A percentile compares a stretch with the other conserved stretches of the same genome.
phyloP scores from a whole-genome alignment of 768 basidiomycete species.

The Xerocomellus chrysenteron region DNA sequence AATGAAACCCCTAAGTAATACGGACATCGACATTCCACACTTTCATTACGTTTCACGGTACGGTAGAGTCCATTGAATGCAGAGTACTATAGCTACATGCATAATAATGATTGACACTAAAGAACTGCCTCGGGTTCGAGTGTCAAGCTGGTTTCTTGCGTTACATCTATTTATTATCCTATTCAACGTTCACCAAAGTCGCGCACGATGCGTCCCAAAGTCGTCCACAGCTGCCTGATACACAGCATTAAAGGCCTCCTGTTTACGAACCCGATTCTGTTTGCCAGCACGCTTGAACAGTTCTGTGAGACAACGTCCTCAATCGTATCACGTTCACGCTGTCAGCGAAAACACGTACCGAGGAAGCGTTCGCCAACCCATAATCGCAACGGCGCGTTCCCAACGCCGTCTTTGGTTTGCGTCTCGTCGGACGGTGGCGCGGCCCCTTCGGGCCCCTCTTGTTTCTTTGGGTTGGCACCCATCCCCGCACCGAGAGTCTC shows the following conservation, averaged over 20 bases:
- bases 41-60: not conserved
- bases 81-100: not conserved
- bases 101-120: not conserved
- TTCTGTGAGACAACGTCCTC: constrained; percentile 37
- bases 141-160: not conserved
- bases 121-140: not conserved
- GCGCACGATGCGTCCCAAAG: constrained; percentile 12
- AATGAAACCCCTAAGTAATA: not conserved
- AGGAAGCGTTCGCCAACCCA: constrained; percentile 74
- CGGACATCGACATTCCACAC: no score
- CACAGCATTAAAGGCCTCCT: constrained; percentile 42
- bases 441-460: constrained; percentile 1
- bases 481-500: constrained; percentile 72
- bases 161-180: not conserved
- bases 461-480: constrained; percentile 39
- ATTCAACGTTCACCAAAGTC: constrained; percentile 2
- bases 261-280: constrained; percentile 44
- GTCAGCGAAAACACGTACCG: constrained; percentile 39
- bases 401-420: constrained; percentile 37
- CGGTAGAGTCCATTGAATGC: no score
- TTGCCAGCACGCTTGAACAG: constrained; percentile 60
- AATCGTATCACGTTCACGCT: not conserved
- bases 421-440: not conserved
- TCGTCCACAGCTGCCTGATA: constrained; percentile 25
- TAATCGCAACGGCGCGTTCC: constrained; percentile 63